phyloP scores from a whole-genome alignment of 129 eudicot species.

The Glebionis coronaria region DNA sequence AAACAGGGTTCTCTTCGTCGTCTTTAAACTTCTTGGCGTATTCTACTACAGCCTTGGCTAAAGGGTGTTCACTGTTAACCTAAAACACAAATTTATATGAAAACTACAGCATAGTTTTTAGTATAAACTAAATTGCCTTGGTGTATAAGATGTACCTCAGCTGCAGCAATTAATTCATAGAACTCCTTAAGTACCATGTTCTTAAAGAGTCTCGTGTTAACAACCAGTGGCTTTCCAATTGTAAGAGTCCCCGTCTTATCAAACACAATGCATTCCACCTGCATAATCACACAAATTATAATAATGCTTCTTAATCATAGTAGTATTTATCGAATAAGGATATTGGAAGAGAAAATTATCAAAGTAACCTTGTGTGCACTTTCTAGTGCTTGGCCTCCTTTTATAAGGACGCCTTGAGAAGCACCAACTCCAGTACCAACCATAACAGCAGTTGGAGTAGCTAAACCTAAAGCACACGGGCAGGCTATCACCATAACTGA shows the following conservation, averaged over 20 bases:
- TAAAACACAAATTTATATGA: conserved; percentile 12
- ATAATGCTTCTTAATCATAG: neutral
- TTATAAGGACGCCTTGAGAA: conserved; percentile 88
- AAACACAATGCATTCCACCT: conserved; percentile 84
- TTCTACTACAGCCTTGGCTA: conserved; percentile 87
- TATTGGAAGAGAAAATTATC: neutral
- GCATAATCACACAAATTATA: conserved; percentile 1
- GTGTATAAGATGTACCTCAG: conserved; percentile 52
- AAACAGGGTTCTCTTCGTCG: conserved; percentile 57
- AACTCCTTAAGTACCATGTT: conserved; percentile 61
- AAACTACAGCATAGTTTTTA: neutral
- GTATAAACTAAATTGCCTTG: neutral
- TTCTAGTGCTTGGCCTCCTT: conserved; percentile 91
- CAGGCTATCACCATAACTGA: conserved; percentile 93
- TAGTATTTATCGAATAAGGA: neutral
- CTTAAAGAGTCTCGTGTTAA: conserved; percentile 56
- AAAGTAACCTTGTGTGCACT: conserved; percentile 73
- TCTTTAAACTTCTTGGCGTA: conserved; percentile 73
- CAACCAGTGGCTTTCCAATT: conserved; percentile 71
- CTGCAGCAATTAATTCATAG: conserved; percentile 69
- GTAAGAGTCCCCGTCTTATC: conserved; percentile 94
- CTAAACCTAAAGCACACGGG: conserved; percentile 90
- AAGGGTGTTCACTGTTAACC: conserved; percentile 97
- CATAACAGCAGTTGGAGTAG: conserved; percentile 95
- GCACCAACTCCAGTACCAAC: conserved; percentile 96